Conservation (phyloP, 345 rosid species). For the Abelmoschus esculentus region DNA sequence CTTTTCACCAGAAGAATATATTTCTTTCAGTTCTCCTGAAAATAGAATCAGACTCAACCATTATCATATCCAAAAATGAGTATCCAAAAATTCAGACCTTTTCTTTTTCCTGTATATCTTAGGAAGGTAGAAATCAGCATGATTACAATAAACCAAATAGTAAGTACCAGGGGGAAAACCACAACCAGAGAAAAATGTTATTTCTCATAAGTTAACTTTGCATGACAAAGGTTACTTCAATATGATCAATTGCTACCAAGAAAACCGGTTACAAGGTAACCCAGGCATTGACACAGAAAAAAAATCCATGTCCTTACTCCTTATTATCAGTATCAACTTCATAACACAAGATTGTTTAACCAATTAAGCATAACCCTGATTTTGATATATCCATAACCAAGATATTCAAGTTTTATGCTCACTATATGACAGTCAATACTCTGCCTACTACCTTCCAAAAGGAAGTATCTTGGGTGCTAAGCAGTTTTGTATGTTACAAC, state of each 20-base stretch:
- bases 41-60: constrained; percentile 6
- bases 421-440: background rate
- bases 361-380: background rate
- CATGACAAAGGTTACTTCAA: background rate
- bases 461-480: background rate
- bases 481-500: too few relatives aligned
- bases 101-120: background rate
- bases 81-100: background rate
- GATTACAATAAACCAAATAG: background rate
- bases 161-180: background rate
- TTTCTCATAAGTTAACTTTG: background rate
- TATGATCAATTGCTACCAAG: background rate
- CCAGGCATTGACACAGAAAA: too few relatives aligned
- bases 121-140: background rate
- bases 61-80: background rate
- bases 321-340: background rate
- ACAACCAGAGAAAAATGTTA: background rate
- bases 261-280: too few relatives aligned
- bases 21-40: constrained; percentile 15
- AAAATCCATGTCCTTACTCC: too few relatives aligned
- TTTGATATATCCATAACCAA: background rate
- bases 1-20: constrained; percentile 6
- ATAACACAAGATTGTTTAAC: background rate
- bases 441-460: background rate
- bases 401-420: background rate